Conservation (phyloP, 2,329 filamentous ascomycete species). For the Fonsecaea monophora region DNA sequence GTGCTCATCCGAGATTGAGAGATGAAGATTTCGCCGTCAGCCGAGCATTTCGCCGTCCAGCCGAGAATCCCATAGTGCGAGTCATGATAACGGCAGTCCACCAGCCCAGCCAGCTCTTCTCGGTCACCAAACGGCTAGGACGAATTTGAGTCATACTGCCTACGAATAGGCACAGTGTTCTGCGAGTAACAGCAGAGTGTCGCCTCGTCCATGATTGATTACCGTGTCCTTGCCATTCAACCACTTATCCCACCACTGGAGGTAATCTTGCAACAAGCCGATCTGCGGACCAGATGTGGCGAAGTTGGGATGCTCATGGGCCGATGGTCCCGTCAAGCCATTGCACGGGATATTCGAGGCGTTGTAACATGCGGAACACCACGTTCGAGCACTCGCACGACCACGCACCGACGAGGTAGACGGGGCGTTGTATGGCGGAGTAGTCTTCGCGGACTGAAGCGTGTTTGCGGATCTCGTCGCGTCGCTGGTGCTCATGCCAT, state of each 20-base stretch:
- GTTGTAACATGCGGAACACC: conserved; percentile 24
- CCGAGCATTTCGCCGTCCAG: conserved; percentile 12
- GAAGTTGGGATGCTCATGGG: conserved; percentile 29
- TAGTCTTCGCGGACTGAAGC: conserved; percentile 29
- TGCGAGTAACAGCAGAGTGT: conserved; percentile 23
- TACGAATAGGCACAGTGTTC: conserved; percentile 21
- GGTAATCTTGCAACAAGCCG: conserved; percentile 27
- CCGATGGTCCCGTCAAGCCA: conserved; percentile 26
- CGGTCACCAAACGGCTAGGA: conserved; percentile 26
- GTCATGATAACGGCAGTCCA: conserved; percentile 3
- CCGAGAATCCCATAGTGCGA: conserved; percentile 10
- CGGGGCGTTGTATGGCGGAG: conserved; percentile 20
- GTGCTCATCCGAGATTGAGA: conserved; percentile 7
- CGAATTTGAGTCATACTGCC: conserved; percentile 24
- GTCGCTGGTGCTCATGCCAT: conserved; percentile 26
- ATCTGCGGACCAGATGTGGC: conserved; percentile 27
- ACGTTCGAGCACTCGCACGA: conserved; percentile 26
- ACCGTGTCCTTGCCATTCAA: conserved; percentile 25
- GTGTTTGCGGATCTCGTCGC: conserved; percentile 28
- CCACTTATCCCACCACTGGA: conserved; percentile 31
- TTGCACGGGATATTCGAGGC: conserved; percentile 21
- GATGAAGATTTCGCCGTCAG: conserved; percentile 7
- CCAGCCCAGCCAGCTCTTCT: conserved; percentile 17
- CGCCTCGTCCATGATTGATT: conserved; percentile 23
- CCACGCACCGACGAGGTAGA: conserved; percentile 29